Conservation (phyloP, 768 basidiomycete genomes). For the Tylopilus vinaceipallidus region DNA sequence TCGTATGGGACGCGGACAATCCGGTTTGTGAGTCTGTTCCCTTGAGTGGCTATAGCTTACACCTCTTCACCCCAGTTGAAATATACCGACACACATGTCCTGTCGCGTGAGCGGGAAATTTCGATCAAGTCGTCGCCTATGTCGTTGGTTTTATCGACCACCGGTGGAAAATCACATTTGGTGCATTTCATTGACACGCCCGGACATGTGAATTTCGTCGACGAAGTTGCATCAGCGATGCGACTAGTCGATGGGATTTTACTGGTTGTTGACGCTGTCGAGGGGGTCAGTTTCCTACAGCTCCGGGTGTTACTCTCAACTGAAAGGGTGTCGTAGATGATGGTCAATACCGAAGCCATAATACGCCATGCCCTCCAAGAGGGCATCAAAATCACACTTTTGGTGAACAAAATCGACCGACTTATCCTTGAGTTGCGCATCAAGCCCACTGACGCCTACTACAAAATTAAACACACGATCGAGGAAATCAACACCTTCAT, state of each 20-base stretch:
- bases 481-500: conserved; percentile 98
- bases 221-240: conserved; percentile 89
- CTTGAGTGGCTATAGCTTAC: conserved; percentile 19
- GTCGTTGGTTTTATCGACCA: conserved; percentile 84
- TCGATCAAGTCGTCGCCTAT: conserved; percentile 98
- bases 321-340: conserved; percentile 51
- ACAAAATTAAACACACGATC: conserved; percentile 98
- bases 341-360: conserved; percentile 89
- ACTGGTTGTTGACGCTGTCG: conserved; percentile 96
- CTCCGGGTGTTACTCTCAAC: conserved; percentile 1
- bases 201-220: conserved; percentile 98
- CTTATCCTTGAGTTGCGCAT: conserved; percentile 95
- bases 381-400: conserved; percentile 82
- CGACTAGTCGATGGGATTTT: conserved; percentile 89
- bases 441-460: conserved; percentile 94
- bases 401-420: conserved; percentile 97
- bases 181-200: conserved; percentile 96
- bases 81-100: conserved; percentile 93
- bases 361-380: conserved; percentile 90
- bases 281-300: conserved; percentile 66
- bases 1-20: conserved; percentile 90
- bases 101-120: conserved; percentile 85
- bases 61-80: conserved; percentile 55
- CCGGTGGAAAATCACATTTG: conserved; percentile 88
- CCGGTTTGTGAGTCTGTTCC: conserved; percentile 52